Evolutionary conservation across 2,329 filamentous ascomycete species (phyloP).

Genomic region (Salinomyces thailandicus): DNA sequence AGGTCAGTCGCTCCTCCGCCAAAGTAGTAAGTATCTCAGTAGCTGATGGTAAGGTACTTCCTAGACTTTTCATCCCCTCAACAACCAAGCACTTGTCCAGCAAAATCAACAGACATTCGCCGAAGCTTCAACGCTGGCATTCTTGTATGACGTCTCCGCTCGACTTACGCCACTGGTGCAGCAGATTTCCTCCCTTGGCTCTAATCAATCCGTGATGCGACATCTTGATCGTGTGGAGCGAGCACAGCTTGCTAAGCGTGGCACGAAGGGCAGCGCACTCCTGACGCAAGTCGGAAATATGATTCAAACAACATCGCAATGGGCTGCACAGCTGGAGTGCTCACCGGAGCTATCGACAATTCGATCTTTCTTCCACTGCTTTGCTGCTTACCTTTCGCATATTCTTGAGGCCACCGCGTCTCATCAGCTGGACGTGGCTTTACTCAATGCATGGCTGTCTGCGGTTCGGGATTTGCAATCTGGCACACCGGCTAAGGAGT

Average conservation of each 20-base stretch:
- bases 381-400: not conserved
- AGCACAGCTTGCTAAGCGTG: not conserved
- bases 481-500: too few relatives aligned
- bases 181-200: not conserved
- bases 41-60: slow-evolving; percentile 27
- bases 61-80: slow-evolving; percentile 36
- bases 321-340: not conserved
- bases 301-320: not conserved
- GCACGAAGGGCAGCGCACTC: not conserved
- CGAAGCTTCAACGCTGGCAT: slow-evolving; percentile 13
- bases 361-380: not conserved
- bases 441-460: not conserved
- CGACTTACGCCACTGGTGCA: not conserved
- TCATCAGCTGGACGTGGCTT: not conserved
- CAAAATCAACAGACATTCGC: slow-evolving; percentile 10
- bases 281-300: slow-evolving; percentile 1
- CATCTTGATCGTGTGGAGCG: slow-evolving; percentile 5
- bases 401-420: not conserved
- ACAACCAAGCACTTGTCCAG: slow-evolving; percentile 34
- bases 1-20: slow-evolving; percentile 22
- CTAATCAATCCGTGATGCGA: slow-evolving; percentile 1
- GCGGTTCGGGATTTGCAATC: not conserved
- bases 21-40: slow-evolving; percentile 21
- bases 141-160: slow-evolving; percentile 11
- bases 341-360: not conserved